Evolutionary conservation across 768 basidiomycete species (phyloP).

Genomic region (Suillus paluster): DNA sequence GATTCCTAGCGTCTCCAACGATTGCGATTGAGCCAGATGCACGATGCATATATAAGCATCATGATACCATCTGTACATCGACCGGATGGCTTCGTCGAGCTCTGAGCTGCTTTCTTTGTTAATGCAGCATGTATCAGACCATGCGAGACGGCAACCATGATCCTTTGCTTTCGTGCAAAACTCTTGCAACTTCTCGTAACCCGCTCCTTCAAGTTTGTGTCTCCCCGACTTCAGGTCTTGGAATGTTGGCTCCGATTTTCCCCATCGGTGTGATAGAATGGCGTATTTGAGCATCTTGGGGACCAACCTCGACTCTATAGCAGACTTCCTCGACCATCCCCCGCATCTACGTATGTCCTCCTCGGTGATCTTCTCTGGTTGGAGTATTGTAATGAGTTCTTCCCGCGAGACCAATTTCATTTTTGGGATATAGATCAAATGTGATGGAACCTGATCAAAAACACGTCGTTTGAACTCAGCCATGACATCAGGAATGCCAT

Average conservation of each 20-base stretch:
- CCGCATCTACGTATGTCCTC: background rate
- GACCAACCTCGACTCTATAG: constrained; percentile 5
- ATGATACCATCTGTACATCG: constrained; percentile 23
- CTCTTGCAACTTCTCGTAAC: constrained; percentile 2
- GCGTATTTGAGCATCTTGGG: constrained; percentile 9
- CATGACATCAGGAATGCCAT: background rate
- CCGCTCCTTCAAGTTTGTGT: background rate
- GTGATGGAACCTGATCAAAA: constrained; percentile 8
- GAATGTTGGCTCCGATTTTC: constrained; percentile 9
- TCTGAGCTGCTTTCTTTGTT: constrained; percentile 21
- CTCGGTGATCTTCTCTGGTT: constrained; percentile 10
- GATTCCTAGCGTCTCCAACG: background rate
- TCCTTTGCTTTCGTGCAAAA: constrained; percentile 8
- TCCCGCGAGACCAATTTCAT: constrained; percentile 9
- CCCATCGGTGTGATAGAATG: constrained; percentile 14
- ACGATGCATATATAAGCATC: constrained; percentile 19
- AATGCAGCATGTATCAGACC: constrained; percentile 21
- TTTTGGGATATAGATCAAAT: constrained; percentile 12
- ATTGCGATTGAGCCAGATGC: constrained; percentile 8
- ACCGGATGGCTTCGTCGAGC: constrained; percentile 21
- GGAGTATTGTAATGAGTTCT: constrained; percentile 5
- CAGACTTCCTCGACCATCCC: background rate
- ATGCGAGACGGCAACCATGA: constrained; percentile 6
- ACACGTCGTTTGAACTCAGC: constrained; percentile 11
- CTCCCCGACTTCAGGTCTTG: constrained; percentile 2